phyloP scores from a whole-genome alignment of 345 rosid genomes.

The Citrus trifoliata region DNA sequence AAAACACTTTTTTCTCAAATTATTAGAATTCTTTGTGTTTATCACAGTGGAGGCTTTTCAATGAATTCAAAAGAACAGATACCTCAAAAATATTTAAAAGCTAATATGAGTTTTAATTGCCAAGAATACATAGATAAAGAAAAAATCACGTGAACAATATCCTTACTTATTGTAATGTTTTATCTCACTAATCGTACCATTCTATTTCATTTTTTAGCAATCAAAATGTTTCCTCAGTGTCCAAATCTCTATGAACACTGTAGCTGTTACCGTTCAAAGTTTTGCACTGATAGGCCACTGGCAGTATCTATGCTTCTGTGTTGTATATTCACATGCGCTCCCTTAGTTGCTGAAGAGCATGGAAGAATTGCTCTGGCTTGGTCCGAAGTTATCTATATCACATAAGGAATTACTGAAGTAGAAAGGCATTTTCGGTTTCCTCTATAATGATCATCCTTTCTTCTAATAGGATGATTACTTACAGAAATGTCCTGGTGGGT shows the following conservation, averaged over 20 bases:
- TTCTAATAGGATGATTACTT: background rate
- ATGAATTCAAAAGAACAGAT: background rate
- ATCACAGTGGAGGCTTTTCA: background rate
- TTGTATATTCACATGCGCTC: background rate
- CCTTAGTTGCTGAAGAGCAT: background rate
- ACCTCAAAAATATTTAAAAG: background rate
- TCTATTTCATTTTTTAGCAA: background rate
- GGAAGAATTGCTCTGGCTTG: background rate
- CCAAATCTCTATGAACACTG: background rate
- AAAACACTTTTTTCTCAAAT: background rate
- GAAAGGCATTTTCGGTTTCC: background rate
- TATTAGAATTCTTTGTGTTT: background rate
- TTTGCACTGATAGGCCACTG: background rate
- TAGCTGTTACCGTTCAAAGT: background rate
- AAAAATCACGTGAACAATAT: background rate
- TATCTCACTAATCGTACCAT: background rate
- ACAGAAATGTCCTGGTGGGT: background rate
- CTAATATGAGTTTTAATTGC: background rate
- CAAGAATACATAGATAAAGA: background rate
- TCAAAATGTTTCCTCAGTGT: background rate
- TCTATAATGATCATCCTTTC: background rate
- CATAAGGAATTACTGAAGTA: background rate
- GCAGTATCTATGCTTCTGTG: background rate
- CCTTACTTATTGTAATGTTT: background rate
- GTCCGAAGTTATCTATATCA: background rate